These are phyloP conservation scores for Alternaria angustiovoidea DNA, from an alignment of 2,329 filamentous ascomycete species.

Conservation along the genomic window DNA sequence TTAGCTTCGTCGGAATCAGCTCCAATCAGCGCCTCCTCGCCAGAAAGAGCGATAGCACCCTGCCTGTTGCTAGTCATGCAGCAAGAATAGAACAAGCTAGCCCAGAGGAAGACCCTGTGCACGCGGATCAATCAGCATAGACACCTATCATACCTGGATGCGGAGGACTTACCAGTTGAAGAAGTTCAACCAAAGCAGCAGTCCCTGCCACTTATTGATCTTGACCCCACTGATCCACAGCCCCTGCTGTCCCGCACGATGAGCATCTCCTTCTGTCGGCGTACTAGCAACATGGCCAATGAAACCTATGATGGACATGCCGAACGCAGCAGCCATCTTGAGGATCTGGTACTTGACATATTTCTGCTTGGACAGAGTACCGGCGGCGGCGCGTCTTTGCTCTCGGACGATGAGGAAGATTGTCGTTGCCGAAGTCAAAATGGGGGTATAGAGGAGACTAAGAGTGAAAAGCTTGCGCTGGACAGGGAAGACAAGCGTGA, in stretches of 20 bases:
- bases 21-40: constrained; percentile 30
- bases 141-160: too few species aligned
- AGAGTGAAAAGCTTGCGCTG: constrained; percentile 34
- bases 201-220: constrained; percentile 28
- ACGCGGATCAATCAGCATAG: not conserved
- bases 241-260: constrained; percentile 18
- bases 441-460: constrained; percentile 32
- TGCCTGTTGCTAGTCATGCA: constrained; percentile 33
- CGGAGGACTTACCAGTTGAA: constrained; percentile 35
- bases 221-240: constrained; percentile 30
- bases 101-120: constrained; percentile 36
- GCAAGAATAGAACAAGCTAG: constrained; percentile 37
- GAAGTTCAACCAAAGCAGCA: constrained; percentile 30
- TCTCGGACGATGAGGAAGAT: constrained; percentile 31
- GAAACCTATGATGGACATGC: constrained; percentile 31
- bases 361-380: constrained; percentile 29
- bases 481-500: constrained; percentile 28
- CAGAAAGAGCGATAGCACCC: constrained; percentile 32
- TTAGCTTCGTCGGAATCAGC: constrained; percentile 16
- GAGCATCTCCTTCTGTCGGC: constrained; percentile 8
- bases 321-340: constrained; percentile 29
- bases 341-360: constrained; percentile 35
- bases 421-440: constrained; percentile 30
- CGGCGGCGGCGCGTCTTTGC: constrained; percentile 24
- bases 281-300: constrained; percentile 18